These are phyloP conservation scores for Exobasidium rhododendri DNA, from an alignment of 1,284 basidiomycete species.

Conservation along the genomic window DNA sequence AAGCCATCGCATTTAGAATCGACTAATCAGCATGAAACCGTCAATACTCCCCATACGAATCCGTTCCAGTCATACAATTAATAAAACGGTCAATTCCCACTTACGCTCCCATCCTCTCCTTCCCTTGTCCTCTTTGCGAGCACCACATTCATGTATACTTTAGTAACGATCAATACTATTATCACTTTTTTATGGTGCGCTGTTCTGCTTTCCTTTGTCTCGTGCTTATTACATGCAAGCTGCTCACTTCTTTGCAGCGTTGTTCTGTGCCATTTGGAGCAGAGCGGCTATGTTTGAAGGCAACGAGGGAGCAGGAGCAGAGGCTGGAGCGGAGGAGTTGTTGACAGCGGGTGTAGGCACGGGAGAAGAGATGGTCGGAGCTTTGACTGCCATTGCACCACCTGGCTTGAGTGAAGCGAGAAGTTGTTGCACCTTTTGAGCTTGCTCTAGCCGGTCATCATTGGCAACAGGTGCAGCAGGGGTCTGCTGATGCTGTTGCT, in stretches of 20 bases:
- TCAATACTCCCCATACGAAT: background rate
- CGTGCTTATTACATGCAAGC: too few species aligned
- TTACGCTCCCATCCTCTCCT: background rate
- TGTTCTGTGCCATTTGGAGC: conserved; percentile 24
- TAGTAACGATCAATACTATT: background rate
- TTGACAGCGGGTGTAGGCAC: conserved; percentile 18
- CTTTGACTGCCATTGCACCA: conserved; percentile 12
- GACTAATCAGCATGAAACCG: background rate
- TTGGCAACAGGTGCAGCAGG: conserved; percentile 11
- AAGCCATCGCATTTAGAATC: background rate
- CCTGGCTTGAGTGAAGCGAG: conserved; percentile 35
- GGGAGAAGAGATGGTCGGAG: conserved; percentile 19
- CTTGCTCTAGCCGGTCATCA: conserved; percentile 49
- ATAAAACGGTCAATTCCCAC: background rate
- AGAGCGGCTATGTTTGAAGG: conserved; percentile 35
- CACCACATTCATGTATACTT: too few species aligned
- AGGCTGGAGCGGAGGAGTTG: too few species aligned
- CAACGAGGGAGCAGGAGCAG: conserved; percentile 19
- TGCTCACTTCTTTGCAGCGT: background rate
- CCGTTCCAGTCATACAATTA: background rate
- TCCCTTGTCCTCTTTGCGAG: background rate
- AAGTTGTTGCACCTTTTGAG: conserved; percentile 54
- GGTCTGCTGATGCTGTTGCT: background rate
- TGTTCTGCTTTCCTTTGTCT: background rate
- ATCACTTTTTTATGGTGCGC: background rate